Conservation (phyloP, 805 yeast genomes). For the Saturnispora zaruensis region DNA sequence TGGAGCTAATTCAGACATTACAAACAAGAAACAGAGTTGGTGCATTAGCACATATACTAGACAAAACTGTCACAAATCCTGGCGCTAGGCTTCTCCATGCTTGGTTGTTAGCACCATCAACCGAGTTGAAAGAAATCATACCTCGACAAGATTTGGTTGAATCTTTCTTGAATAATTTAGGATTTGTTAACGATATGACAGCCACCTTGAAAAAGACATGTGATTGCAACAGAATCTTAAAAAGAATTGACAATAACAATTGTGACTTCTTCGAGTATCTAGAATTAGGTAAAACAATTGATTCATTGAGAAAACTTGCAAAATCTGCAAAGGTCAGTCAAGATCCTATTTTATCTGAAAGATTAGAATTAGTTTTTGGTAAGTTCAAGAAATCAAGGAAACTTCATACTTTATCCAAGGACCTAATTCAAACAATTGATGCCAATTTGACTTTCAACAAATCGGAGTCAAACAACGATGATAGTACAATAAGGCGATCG, state of each 20-base stretch:
- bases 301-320: constrained; percentile 24
- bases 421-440: constrained; percentile 24
- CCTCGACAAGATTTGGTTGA: constrained; percentile 47
- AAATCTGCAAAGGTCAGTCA: constrained; percentile 12
- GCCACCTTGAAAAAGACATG: constrained; percentile 36
- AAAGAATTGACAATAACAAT: constrained; percentile 40
- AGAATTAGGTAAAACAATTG: constrained; percentile 24
- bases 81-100: constrained; percentile 73
- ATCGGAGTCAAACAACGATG: constrained; percentile 17
- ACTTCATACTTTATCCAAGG: constrained; percentile 19
- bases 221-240: constrained; percentile 54
- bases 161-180: constrained; percentile 29
- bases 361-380: constrained; percentile 18
- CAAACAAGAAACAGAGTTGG: constrained; percentile 54
- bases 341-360: constrained; percentile 5
- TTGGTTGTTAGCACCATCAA: constrained; percentile 78
- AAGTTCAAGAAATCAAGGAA: constrained; percentile 12
- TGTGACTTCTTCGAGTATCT: constrained; percentile 26
- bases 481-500: constrained; percentile 18
- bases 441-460: constrained; percentile 15
- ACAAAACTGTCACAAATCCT: constrained; percentile 67
- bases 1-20: constrained; percentile 59
- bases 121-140: constrained; percentile 46
- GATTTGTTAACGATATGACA: constrained; percentile 27
- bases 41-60: constrained; percentile 59